Percentiles rank a stretch among this genome's conserved stretches.
Evolutionary conservation across 257 asterid genomes (phyloP).

Genomic region (Solanum pennellii): DNA sequence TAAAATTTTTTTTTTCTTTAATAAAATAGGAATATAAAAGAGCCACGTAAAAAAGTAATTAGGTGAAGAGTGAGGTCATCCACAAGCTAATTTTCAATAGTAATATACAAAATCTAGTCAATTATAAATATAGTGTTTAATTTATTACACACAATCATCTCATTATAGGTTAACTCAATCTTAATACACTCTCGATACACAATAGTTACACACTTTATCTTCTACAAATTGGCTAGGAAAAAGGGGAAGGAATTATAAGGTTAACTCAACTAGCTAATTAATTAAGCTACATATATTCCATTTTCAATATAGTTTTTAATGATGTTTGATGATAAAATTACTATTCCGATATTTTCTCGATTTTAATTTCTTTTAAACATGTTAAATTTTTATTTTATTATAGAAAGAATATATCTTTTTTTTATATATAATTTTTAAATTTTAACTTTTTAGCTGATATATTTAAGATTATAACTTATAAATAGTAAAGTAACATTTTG

Average conservation of each 20-base stretch:
- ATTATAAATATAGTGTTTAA: neutral
- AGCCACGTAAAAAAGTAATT: neutral
- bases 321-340: neutral
- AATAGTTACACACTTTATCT: neutral
- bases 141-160: neutral
- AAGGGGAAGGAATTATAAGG: neutral
- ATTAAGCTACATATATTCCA: no score
- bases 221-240: neutral
- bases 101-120: neutral
- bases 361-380: no score
- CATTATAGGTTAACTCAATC: neutral
- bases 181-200: neutral
- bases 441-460: no score
- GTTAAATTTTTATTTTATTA: no score
- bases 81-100: neutral
- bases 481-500: neutral
- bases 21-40: neutral
- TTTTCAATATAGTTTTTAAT: neutral
- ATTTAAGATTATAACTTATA: neutral
- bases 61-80: neutral
- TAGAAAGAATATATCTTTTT: no score
- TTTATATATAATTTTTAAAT: no score
- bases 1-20: neutral
- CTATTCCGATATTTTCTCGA: fast-evolving
- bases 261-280: neutral